Evolutionary conservation across 228 moss, liverwort and hornwort species (phyloP), one percentile per base, ranked within the genome.

Genomic region (Sphagnum magellanicum): DNA sequence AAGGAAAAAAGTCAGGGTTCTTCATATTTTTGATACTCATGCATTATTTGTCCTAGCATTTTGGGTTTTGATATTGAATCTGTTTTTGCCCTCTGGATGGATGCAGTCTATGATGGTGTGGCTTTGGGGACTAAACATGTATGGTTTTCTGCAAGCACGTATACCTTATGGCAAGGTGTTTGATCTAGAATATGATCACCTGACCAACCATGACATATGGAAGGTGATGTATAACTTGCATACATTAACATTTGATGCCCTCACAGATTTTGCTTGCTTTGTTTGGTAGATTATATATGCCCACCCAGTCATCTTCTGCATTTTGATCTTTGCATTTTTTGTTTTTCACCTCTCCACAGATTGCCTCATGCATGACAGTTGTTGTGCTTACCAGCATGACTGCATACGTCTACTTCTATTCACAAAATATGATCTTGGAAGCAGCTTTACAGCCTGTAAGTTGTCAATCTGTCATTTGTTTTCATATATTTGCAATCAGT

Each of bases 361-460:
- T 96, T 70, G 92, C 96, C 8, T 80, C 90, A 65, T 91, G 91
- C 91, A 75, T 96, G 79, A 91, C 91, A 17, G 71, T 88, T 52
- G 78, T 83, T 62, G 91, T 89, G 65, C 74, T 89, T 69, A 88
- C 96, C 73, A 96, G 96, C 81, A 81, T 96, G 91, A 84, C 91
- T 52, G 84, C 92, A 50, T 96, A 90, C 78, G 74, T 96, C 12
- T 92, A 96, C 75, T 79, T 96, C 58, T 91, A 92, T 73, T 96
- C 96, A 53, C 87, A 89, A 64, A 88, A 83, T 72, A 81, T 87
- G 79, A 79, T 75, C 51, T 86, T 89, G 52, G 74, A 88, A 74
- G 96, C 96, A 79, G 91, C 91, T 57, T 85, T 88, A 73, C 96
- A 96, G 74, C 96, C 93, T 82, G 96, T 91, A 91, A 76, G 85